phyloP scores from a whole-genome alignment of 768 basidiomycete genomes.

The Auriscalpium microsporum region DNA sequence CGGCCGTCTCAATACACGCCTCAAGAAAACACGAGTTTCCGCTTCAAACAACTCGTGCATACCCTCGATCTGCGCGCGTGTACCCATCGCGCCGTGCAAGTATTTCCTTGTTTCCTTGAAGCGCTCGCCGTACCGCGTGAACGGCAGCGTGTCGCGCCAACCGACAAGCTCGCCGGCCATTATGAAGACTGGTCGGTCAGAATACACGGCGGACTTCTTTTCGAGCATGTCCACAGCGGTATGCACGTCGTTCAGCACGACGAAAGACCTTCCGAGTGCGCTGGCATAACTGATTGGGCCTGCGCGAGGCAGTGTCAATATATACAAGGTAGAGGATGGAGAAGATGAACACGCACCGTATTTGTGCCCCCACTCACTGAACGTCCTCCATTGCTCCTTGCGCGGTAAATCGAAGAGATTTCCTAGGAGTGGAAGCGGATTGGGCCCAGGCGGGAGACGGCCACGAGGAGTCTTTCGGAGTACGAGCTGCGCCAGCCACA shows the following conservation, averaged over 20 bases:
- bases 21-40: constrained; percentile 1
- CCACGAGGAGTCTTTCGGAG: neutral
- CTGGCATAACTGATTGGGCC: neutral
- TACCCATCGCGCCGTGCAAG: constrained; percentile 2
- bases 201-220: constrained; percentile 13
- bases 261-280: neutral
- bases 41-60: neutral
- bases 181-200: constrained; percentile 4
- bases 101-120: neutral
- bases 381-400: constrained; percentile 15
- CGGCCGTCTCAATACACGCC: constrained; percentile 2
- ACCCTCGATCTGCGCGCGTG: neutral
- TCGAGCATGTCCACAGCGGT: constrained; percentile 13
- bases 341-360: constrained; percentile 13
- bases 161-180: constrained; percentile 2
- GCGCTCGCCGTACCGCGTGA: constrained; percentile 2
- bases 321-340: too few species aligned
- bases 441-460: constrained; percentile 17
- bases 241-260: constrained; percentile 1
- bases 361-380: constrained; percentile 15
- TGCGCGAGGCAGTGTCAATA: too few species aligned
- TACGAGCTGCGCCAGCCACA: neutral
- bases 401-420: constrained; percentile 16
- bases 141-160: neutral
- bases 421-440: constrained; percentile 12